Percentiles rank a stretch among this genome's conserved stretches.
These are phyloP conservation scores for Lagenidium giganteum DNA, from an alignment of 352 stramenopile species.

Conservation along the genomic window DNA sequence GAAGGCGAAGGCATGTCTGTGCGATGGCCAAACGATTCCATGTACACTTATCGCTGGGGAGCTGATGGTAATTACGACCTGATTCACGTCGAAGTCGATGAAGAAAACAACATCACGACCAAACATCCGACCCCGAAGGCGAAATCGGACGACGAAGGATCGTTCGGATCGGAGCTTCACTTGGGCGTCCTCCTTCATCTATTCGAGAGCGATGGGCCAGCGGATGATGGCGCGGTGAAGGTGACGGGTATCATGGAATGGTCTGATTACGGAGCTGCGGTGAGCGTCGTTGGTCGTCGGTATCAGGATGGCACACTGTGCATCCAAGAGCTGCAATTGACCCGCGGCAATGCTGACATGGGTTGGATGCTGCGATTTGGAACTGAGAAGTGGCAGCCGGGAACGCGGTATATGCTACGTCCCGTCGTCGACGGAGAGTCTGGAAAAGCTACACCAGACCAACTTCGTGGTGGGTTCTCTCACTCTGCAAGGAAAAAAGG, in stretches of 20 bases:
- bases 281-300: constrained; percentile 54
- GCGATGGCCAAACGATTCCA: constrained; percentile 81
- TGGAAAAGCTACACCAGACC: constrained; percentile 17
- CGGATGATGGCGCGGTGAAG: constrained; percentile 16
- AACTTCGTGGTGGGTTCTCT: constrained; percentile 47
- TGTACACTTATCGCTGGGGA: constrained; percentile 88
- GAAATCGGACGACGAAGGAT: constrained; percentile 66
- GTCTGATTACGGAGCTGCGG: constrained; percentile 75
- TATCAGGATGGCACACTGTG: constrained; percentile 54
- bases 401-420: constrained; percentile 73
- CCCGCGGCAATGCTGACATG: constrained; percentile 80
- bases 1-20: constrained; percentile 88
- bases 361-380: constrained; percentile 86
- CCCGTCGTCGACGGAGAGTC: constrained; percentile 8
- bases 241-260: constrained; percentile 70
- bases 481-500: constrained; percentile 51
- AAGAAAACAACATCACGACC: constrained; percentile 65
- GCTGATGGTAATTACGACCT: constrained; percentile 85
- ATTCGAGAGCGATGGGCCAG: constrained; percentile 19
- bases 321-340: constrained; percentile 78
- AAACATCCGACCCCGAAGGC: constrained; percentile 66
- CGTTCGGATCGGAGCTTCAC: constrained; percentile 72
- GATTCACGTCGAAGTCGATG: constrained; percentile 80
- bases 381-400: constrained; percentile 81
- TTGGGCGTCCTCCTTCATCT: constrained; percentile 77